Base-by-base conservation (phyloP, 495 filamentous ascomycete species). In the Penicillium parvum region DNA sequence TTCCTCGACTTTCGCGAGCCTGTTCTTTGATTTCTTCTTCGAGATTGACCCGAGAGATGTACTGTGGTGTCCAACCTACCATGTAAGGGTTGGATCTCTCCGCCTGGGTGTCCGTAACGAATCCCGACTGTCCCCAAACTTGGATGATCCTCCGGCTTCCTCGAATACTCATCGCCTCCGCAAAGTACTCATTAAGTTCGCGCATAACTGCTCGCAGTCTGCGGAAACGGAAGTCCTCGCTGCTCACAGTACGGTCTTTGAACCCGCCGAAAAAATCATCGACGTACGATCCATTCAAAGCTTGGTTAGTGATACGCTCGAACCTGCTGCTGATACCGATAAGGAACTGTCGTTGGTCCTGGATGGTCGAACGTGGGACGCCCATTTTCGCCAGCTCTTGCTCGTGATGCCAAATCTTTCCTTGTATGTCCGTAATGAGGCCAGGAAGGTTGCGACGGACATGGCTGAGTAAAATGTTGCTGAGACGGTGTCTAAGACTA, bases 171-270 rank as follows among this genome's bases (percentile, higher is more conserved):
- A 86, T 75, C 0, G 70, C 53, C 8, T 73, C 60, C 0, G 76
- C 72, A 37, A 88, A 88, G 0, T 66, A 57, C n/a, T 58, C 55
- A 42, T 78, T 79, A 14, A 77, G 49, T 22, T 79, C 72, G 26
- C 83, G 78, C 15, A 85, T 60, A 1, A 77, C 57, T 0, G 84
- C 81, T 4, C 85, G 75, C 10, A 88, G 61, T 8, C 80, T 75
- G 42, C 78, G 75, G 3, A 15, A 20, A 16, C 55, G 32, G 7
- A 33, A 10, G 12, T 10, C 17, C 3, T 16, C 37, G n/a, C 7
- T 7, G 5, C 29, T 23, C 15, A 11, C 15, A 5, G 3, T 15
- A 3, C 15, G 15, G n/a, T 29, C 16, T n/a, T 23, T 18, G 11
- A 25, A 18, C 1, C 14, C 60, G 1, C 56, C 63, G 46, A 86